These are phyloP conservation scores for Heritiera littoralis DNA, from an alignment of 345 rosid species.

Conservation along the genomic window DNA sequence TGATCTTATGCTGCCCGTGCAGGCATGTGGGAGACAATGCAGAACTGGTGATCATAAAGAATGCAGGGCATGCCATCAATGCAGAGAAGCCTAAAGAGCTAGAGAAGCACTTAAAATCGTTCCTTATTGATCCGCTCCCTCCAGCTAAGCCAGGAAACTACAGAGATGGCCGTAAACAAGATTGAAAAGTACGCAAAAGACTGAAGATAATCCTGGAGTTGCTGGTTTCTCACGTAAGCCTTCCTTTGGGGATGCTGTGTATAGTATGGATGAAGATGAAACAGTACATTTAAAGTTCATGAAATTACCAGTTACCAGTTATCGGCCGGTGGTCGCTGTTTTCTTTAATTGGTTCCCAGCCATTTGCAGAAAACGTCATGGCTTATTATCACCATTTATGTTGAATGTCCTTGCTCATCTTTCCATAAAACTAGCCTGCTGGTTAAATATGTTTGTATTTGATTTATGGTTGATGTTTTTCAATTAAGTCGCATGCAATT, in stretches of 20 bases:
- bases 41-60: slow-evolving; percentile 56
- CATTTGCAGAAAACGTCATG: background rate
- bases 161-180: slow-evolving; percentile 35
- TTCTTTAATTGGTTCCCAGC: background rate
- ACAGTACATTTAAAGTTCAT: background rate
- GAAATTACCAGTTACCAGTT: background rate
- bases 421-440: background rate
- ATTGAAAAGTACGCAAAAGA: slow-evolving; percentile 29
- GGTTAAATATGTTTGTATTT: background rate
- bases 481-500: background rate
- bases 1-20: slow-evolving; percentile 19
- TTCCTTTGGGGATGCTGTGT: background rate
- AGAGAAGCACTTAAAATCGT: slow-evolving; percentile 60
- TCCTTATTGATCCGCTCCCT: slow-evolving; percentile 49
- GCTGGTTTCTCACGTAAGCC: background rate
- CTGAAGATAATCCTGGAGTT: background rate
- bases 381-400: background rate
- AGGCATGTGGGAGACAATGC: slow-evolving; percentile 71
- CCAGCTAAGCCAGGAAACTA: slow-evolving; percentile 30
- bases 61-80: slow-evolving; percentile 77
- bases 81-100: slow-evolving; percentile 71
- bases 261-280: background rate
- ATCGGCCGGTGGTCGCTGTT: background rate
- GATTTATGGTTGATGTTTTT: background rate
- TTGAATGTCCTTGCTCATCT: background rate